These are phyloP conservation scores for Xylaria sp. DNA, from an alignment of 2,329 filamentous ascomycete genomes.

Conservation along the genomic window DNA sequence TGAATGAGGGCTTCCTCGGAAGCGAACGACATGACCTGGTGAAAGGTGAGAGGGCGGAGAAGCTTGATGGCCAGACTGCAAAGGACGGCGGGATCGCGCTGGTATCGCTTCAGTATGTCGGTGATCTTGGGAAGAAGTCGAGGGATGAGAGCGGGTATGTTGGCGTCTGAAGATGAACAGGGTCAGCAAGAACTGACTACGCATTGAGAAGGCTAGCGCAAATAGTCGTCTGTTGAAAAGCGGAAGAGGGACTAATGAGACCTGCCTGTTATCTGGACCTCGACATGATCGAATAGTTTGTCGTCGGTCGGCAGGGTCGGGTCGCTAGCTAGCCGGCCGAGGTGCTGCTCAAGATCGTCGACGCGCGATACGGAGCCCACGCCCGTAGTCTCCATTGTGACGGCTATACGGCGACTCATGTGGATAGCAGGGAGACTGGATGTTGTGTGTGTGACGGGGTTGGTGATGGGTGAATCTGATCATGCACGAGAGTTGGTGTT, in stretches of 20 bases:
- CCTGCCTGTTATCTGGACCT: slow-evolving; percentile 66
- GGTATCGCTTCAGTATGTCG: slow-evolving; percentile 62
- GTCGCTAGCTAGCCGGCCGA: slow-evolving; percentile 61
- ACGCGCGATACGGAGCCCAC: slow-evolving; percentile 62
- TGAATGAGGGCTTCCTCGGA: slow-evolving; percentile 62
- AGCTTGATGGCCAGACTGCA: slow-evolving; percentile 67
- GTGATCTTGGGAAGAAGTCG: slow-evolving; percentile 65
- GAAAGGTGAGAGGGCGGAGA: slow-evolving; percentile 64
- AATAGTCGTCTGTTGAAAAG: not conserved
- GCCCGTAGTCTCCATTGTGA: slow-evolving; percentile 55
- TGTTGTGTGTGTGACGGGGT: not conserved
- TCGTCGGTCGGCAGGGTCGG: slow-evolving; percentile 56
- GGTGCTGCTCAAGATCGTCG: slow-evolving; percentile 64
- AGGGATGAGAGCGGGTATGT: slow-evolving; percentile 63
- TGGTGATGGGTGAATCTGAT: not conserved
- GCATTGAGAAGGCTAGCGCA: not conserved
- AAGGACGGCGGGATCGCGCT: slow-evolving; percentile 62
- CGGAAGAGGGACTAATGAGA: not conserved
- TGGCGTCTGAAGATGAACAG: slow-evolving; percentile 55
- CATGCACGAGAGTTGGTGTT: not conserved
- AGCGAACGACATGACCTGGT: slow-evolving; percentile 62
- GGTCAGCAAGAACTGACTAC: slow-evolving; percentile 17
- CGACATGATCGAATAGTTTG: slow-evolving; percentile 68
- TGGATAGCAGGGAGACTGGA: not conserved
- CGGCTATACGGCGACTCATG: slow-evolving; percentile 51